Percentiles rank a stretch among this genome's conserved stretches.
Evolutionary conservation across 1,139 yeast genomes (phyloP).

Genomic region (Candida buenavistaensis): DNA sequence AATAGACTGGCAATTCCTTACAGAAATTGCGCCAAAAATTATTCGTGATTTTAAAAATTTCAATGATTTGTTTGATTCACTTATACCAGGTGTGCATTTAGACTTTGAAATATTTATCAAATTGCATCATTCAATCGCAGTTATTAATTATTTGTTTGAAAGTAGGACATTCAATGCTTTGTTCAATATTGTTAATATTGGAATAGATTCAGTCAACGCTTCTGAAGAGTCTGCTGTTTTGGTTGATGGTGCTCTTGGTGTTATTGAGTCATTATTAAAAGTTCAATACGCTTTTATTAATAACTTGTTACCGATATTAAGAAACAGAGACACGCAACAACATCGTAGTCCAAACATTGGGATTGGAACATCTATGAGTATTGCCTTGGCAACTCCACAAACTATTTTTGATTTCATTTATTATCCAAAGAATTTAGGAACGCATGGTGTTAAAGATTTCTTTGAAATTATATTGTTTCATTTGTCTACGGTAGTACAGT

Average conservation of each 20-base stretch:
- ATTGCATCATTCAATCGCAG: conserved; percentile 70
- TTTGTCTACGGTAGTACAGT: conserved; percentile 64
- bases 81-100: conserved; percentile 19
- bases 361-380: conserved; percentile 29
- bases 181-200: conserved; percentile 51
- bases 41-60: conserved; percentile 40
- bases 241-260: conserved; percentile 31
- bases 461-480: conserved; percentile 72
- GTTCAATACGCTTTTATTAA: conserved; percentile 47
- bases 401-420: conserved; percentile 52
- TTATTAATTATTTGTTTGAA: conserved; percentile 61
- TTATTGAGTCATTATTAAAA: conserved; percentile 51
- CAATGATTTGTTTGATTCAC: conserved; percentile 46
- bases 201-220: conserved; percentile 54
- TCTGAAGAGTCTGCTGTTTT: conserved; percentile 20
- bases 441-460: conserved; percentile 63
- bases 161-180: conserved; percentile 57
- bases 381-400: conserved; percentile 25
- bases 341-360: conserved; percentile 18
- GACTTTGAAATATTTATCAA: conserved; percentile 39
- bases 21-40: conserved; percentile 36
- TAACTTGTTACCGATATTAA: conserved; percentile 29
- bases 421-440: conserved; percentile 53
- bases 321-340: conserved; percentile 17
- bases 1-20: conserved; percentile 63